phyloP scores from a whole-genome alignment of 1,139 yeast species.

The Suhomyces anneliseae region DNA sequence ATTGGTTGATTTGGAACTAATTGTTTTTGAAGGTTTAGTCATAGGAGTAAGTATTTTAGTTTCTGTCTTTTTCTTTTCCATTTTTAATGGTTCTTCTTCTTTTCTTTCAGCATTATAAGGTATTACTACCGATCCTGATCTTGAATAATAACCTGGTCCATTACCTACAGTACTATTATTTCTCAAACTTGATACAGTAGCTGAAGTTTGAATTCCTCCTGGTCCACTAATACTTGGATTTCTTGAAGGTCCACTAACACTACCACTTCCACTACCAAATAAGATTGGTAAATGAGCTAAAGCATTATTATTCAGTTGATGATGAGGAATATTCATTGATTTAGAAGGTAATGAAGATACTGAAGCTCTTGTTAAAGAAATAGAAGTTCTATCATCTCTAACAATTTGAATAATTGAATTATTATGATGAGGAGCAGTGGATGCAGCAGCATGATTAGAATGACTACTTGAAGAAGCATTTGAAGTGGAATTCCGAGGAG shows the following conservation, averaged over 20 bases:
- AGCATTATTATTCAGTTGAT: constrained; percentile 40
- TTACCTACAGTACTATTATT: constrained; percentile 37
- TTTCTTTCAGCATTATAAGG: constrained; percentile 38
- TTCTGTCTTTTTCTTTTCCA: constrained; percentile 17
- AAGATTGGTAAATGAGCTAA: constrained; percentile 48
- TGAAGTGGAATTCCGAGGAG: constrained; percentile 40
- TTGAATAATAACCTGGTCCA: constrained; percentile 37
- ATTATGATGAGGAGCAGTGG: constrained; percentile 26
- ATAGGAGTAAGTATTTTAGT: constrained; percentile 9
- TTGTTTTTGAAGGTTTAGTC: constrained; percentile 1
- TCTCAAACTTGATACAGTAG: constrained; percentile 42
- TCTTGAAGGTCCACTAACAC: constrained; percentile 45
- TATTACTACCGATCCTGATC: constrained; percentile 49
- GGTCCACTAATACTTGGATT: constrained; percentile 43
- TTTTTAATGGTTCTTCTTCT: constrained; percentile 25
- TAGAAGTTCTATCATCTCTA: constrained; percentile 40
- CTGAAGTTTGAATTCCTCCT: constrained; percentile 30
- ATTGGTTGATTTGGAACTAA: constrained; percentile 1
- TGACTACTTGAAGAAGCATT: constrained; percentile 10
- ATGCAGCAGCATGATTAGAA: constrained; percentile 2
- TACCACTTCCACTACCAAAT: constrained; percentile 40
- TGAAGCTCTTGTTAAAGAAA: constrained; percentile 41
- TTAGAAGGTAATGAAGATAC: constrained; percentile 48
- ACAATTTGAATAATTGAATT: constrained; percentile 48
- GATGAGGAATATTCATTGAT: constrained; percentile 52